These are phyloP conservation scores for Alloteropsis semialata DNA, from an alignment of 176 grass and related monocot genomes.

Conservation along the genomic window DNA sequence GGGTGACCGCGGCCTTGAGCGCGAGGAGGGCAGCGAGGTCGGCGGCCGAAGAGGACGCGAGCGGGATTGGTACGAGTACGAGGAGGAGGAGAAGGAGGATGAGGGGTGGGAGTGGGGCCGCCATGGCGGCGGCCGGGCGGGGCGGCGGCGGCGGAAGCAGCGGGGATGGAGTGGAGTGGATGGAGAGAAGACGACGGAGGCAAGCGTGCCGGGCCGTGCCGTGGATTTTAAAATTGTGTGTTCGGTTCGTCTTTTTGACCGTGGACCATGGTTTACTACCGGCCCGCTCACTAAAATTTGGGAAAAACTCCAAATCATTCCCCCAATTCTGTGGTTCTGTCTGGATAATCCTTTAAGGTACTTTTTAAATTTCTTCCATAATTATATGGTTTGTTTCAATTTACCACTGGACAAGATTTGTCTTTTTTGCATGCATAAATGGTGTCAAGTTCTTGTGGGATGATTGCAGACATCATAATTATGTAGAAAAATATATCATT, in stretches of 20 bases:
- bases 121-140: conserved; percentile 32
- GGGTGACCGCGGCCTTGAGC: conserved; percentile 41
- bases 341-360: no score
- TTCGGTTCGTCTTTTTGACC: not conserved
- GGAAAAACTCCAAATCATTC: no score
- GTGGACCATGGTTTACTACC: not conserved
- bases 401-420: no score
- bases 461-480: no score
- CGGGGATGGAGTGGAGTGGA: not conserved
- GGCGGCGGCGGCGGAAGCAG: not conserved
- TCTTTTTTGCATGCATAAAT: no score
- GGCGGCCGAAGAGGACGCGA: not conserved
- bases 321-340: no score
- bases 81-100: conserved; percentile 3
- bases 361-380: no score
- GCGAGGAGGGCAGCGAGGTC: conserved; percentile 45
- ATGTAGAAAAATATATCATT: no score
- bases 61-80: not conserved
- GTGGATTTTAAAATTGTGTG: conserved; percentile 7
- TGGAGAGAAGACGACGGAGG: conserved; percentile 2
- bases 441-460: no score
- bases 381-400: no score
- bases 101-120: not conserved
- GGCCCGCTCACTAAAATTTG: no score
- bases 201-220: not conserved